Base-by-base conservation (phyloP, 2,329 filamentous ascomycete genomes). In the Colletotrichum truncatum region DNA sequence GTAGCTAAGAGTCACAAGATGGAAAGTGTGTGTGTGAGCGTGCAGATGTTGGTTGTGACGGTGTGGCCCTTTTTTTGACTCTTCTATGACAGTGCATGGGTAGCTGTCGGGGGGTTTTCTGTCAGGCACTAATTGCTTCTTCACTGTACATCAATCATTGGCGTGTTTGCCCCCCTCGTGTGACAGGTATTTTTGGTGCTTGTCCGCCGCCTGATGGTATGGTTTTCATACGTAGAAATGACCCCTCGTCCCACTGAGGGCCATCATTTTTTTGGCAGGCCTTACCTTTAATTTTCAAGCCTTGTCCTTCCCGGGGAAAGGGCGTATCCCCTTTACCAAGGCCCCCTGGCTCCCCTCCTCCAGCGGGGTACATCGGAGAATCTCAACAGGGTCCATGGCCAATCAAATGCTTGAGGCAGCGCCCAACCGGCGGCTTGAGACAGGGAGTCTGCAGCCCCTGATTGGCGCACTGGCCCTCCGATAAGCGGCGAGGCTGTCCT, bases 121-220 rank as follows among this genome's bases (percentile, higher is more conserved):
- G 38, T 55, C 16, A 32, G 53, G 38, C 23, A 46, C 43, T 21
- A 51, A 38, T 51, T 18, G 26, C 34, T 28, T 16, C 46, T 41
- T 39, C 25, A 64, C 56, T 64, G 61, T 60, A 60, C 61, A 46
- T 53, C 46, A 64, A 64, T 64, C 61, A 23, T 36, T 49, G 60
- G 54, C 46, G 54, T 38, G 16, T 38, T 39, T 51, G 34, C 32
- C 32, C 54, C 36, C 41, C 34, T 21, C 16, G 57, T 62, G 57
- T 65, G 25, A 28, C 57, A 65, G 57, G 62, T 65, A 65, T 65
- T 65, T 62, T 65, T 65, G 49, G 53, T 43, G 41, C n/a, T 10
- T 46, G 23, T 48, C 34, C 23, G 53, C 45, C 60, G 28, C 21
- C 46, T 38, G 43, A 25, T 43, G 39, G 56, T 34, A 54, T 61